Conservation (phyloP, 176 grass and related monocot species). For the Avena sativa region DNA sequence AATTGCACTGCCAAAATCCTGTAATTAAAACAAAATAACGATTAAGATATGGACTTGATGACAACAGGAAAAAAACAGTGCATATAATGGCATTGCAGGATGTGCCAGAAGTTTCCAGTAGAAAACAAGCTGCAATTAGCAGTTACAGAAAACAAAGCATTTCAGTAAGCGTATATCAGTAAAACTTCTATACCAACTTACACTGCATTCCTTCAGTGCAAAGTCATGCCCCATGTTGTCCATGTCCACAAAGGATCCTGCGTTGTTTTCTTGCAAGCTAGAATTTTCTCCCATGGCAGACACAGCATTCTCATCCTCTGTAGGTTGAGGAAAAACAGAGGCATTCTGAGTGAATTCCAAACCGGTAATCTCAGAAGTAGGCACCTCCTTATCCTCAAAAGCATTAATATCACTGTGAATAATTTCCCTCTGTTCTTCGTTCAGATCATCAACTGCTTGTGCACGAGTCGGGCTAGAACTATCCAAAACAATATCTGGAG, state of each 20-base stretch:
- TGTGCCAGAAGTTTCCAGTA: background rate
- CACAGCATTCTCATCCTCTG: conserved; percentile 57
- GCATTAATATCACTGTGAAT: conserved; percentile 34
- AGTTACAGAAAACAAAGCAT: conserved; percentile 38
- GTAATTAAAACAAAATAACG: conserved; percentile 39
- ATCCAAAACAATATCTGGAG: conserved; percentile 43
- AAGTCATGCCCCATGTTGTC: conserved; percentile 63
- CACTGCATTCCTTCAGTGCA: conserved; percentile 73
- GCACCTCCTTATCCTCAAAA: conserved; percentile 54
- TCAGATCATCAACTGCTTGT: conserved; percentile 32
- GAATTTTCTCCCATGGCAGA: conserved; percentile 88
- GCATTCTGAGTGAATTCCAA: conserved; percentile 45
- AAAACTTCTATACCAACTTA: conserved; percentile 54
- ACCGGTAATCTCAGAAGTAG: conserved; percentile 49
- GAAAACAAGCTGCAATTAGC: conserved; percentile 12
- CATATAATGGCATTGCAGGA: conserved; percentile 7
- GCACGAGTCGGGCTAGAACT: conserved; percentile 34
- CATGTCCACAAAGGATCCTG: conserved; percentile 56
- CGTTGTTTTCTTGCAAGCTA: conserved; percentile 74
- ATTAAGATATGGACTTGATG: conserved; percentile 36
- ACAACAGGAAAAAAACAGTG: conserved; percentile 19
- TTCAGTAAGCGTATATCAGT: background rate
- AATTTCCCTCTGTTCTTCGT: conserved; percentile 41
- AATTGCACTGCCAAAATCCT: conserved; percentile 95
- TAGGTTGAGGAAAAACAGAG: conserved; percentile 49